phyloP scores from a whole-genome alignment of 768 basidiomycete genomes.

The Paxillus ammoniavirescens region DNA sequence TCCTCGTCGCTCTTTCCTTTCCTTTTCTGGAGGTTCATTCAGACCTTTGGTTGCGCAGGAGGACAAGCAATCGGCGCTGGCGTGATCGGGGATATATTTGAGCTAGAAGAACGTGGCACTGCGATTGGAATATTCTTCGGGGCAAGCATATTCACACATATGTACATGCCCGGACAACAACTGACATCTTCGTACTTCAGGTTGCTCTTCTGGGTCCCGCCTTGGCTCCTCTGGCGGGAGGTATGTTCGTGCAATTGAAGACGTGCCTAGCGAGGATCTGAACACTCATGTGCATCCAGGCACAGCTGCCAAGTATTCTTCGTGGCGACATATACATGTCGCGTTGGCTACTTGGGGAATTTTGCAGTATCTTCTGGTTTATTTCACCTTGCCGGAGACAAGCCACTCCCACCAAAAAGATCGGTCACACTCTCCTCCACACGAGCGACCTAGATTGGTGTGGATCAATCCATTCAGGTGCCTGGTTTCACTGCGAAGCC shows the following conservation, averaged over 20 bases:
- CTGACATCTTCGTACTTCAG: not conserved
- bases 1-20: constrained; percentile 45
- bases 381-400: constrained; percentile 56
- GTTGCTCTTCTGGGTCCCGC: constrained; percentile 52
- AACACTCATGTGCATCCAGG: constrained; percentile 24
- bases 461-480: constrained; percentile 54
- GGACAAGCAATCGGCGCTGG: constrained; percentile 53
- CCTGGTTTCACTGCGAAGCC: constrained; percentile 50
- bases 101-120: constrained; percentile 47
- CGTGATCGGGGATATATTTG: constrained; percentile 60
- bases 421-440: no score
- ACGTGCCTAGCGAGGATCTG: not conserved
- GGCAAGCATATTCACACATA: constrained; percentile 25
- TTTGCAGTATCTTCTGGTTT: constrained; percentile 36
- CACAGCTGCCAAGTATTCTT: constrained; percentile 49
- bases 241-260: constrained; percentile 18
- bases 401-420: constrained; percentile 45
- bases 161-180: not conserved
- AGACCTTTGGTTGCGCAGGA: constrained; percentile 56
- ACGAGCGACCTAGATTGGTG: constrained; percentile 17
- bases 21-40: constrained; percentile 56
- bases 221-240: constrained; percentile 54
- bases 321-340: constrained; percentile 58
- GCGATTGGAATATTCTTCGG: constrained; percentile 55
- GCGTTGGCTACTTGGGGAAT: constrained; percentile 40